phyloP scores from a whole-genome alignment of 192 early-diverging fungal genomes.

The Rhizophagus sp. region DNA sequence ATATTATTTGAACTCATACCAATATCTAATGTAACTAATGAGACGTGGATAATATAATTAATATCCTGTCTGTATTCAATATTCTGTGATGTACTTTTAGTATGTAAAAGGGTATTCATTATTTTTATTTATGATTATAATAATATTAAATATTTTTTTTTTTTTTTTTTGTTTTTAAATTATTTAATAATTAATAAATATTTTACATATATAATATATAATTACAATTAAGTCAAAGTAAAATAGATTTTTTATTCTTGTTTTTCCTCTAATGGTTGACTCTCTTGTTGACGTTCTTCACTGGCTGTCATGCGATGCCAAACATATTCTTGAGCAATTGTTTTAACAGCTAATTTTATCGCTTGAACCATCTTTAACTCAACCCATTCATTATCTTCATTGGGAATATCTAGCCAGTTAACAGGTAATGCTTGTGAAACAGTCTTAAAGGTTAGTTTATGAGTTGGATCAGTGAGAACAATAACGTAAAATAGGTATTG shows the following conservation, averaged over 20 bases:
- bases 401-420: constrained; percentile 56
- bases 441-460: constrained; percentile 53
- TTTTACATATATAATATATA: background rate
- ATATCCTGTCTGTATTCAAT: no score
- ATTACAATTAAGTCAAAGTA: background rate
- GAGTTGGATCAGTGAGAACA: constrained; percentile 53
- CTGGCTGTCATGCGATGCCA: constrained; percentile 62
- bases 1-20: no score
- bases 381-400: constrained; percentile 69
- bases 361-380: constrained; percentile 57
- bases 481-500: constrained; percentile 45
- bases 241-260: background rate
- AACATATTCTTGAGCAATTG: constrained; percentile 64
- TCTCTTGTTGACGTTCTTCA: constrained; percentile 6
- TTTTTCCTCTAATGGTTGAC: background rate
- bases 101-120: no score
- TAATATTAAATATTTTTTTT: background rate
- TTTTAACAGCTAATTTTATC: constrained; percentile 48
- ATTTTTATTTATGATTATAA: no score
- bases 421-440: constrained; percentile 56
- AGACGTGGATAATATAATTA: no score
- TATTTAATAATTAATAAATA: background rate
- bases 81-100: no score
- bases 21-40: no score
- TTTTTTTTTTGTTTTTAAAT: background rate